Conservation (phyloP, 169 alveolate genomes). For the Plasmodium reichenowi region DNA sequence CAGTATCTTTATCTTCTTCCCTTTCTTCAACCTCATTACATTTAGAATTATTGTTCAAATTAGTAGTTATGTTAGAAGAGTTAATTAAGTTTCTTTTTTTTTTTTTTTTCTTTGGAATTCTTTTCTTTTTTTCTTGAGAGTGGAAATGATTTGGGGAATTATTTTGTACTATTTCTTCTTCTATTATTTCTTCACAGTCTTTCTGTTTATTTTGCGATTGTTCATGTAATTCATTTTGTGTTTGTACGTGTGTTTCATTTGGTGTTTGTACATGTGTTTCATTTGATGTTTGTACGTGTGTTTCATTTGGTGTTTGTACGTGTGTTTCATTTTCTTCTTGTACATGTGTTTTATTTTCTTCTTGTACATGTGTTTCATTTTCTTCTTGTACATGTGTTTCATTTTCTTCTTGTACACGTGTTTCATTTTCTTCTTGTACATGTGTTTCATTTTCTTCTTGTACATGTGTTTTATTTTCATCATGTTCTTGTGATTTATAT, state of each 20-base stretch:
- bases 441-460: neutral
- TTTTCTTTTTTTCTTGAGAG: neutral
- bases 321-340: neutral
- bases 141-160: neutral
- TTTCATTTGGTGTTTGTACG: neutral
- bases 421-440: neutral
- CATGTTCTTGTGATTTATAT: neutral
- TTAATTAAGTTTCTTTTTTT: neutral
- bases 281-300: neutral
- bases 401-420: neutral
- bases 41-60: neutral
- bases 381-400: too few relatives aligned
- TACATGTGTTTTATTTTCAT: neutral
- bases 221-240: neutral
- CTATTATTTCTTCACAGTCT: neutral
- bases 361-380: neutral
- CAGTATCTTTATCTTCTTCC: neutral
- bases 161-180: neutral
- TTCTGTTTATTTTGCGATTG: neutral
- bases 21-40: neutral
- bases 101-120: neutral
- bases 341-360: neutral
- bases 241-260: neutral
- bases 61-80: neutral
- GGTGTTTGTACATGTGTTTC: neutral